Evolutionary conservation across 73 alveolate genomes (phyloP).

Genomic region (Breviolum minutum): DNA sequence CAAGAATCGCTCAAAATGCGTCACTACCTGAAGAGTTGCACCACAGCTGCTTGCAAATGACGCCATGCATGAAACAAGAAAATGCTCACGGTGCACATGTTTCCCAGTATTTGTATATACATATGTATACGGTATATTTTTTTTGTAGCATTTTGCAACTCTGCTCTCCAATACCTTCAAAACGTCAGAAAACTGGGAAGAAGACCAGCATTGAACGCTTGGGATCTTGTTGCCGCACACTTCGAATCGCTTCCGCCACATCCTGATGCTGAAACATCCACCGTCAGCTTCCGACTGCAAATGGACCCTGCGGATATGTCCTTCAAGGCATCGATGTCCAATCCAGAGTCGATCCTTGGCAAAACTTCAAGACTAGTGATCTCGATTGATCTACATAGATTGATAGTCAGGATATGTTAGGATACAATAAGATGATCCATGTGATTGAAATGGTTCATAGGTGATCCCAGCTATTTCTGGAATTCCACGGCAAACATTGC

Average conservation of each 20-base stretch:
- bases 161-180: no score
- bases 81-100: no score
- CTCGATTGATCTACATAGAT: not conserved
- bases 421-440: not conserved
- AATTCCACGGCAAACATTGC: not conserved
- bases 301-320: not conserved
- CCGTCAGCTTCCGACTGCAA: not conserved
- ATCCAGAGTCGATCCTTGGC: slow-evolving; percentile 86
- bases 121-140: no score
- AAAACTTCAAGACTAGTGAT: not conserved
- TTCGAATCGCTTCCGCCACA: slow-evolving; percentile 79
- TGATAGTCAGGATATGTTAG: not conserved
- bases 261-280: not conserved
- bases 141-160: no score
- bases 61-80: not conserved
- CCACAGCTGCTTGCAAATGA: no score
- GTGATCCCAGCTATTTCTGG: not conserved
- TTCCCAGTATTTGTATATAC: no score
- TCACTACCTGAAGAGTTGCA: slow-evolving; percentile 36
- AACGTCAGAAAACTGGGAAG: not conserved
- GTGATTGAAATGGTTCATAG: not conserved
- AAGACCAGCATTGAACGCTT: slow-evolving; percentile 61
- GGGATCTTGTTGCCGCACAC: slow-evolving; percentile 72
- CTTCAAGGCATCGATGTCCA: slow-evolving; percentile 93
- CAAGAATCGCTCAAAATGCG: slow-evolving; percentile 88